Conservation (phyloP, 805 yeast genomes). For the Saccharomycopsis oosterbeekiorum region DNA sequence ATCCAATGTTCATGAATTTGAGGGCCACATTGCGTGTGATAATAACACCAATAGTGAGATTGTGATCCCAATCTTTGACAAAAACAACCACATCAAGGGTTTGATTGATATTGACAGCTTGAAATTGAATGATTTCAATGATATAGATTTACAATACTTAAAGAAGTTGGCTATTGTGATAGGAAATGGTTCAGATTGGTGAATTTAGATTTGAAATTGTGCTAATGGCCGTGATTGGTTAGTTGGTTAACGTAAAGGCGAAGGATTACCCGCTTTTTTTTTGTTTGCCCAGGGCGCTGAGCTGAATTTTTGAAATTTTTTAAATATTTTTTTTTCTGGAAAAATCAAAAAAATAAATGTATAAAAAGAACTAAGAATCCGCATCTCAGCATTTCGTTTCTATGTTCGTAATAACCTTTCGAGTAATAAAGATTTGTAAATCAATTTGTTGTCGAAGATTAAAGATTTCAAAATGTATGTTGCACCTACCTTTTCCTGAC, state of each 20-base stretch:
- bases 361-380: neutral
- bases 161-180: constrained; percentile 50
- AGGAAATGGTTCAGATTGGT: constrained; percentile 45
- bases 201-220: neutral
- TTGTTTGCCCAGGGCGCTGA: no score
- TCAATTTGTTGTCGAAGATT: neutral
- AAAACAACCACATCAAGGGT: constrained; percentile 43
- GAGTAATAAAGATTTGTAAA: no score
- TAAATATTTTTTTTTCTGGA: no score
- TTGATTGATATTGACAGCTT: constrained; percentile 85
- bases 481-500: no score
- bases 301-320: no score
- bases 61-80: constrained; percentile 66
- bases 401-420: no score
- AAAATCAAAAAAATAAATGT: no score
- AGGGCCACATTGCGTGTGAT: constrained; percentile 96
- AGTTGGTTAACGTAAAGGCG: neutral
- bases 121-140: constrained; percentile 54
- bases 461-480: neutral
- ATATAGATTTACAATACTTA: constrained; percentile 46
- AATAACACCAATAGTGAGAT: constrained; percentile 90
- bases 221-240: neutral
- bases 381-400: neutral
- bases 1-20: constrained; percentile 63
- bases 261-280: neutral